Base-by-base conservation (phyloP, 2,329 filamentous ascomycete genomes). In the Fusarium chlamydosporum region DNA sequence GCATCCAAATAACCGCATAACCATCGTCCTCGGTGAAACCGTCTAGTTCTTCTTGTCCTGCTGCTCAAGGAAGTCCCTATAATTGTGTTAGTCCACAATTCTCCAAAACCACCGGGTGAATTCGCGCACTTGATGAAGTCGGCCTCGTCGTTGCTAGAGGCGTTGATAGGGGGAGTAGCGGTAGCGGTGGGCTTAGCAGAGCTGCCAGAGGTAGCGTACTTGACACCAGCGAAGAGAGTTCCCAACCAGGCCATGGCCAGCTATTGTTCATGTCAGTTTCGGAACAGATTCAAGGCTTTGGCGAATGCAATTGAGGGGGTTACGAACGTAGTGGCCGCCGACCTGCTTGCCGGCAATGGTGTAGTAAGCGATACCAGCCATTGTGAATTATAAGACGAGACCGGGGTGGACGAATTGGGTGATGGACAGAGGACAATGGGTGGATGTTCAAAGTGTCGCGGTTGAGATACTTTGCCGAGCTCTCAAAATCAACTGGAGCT, bases 121-220 rank as follows among this genome's bases (percentile, higher is more conserved):
- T 75, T 74, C 70, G 77, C 84, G 82, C 79, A 89, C 87, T 88
- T 87, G 83, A 89, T 88, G 80, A 89, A 89, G 77, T 88, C 85
- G 78, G 84, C 86, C 82, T 89, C 87, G 76, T 88, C 87, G 74
- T 86, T 82, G 80, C 83, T 87, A 53, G 85, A 84, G 63, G 87
- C 87, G 78, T 89, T 88, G 82, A 89, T 87, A 51, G 87, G 87
- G 67, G 87, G 87, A 50, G 84, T 77, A 61, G 83, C 81, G 46
- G 76, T 82, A 42, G 81, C 75, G 62, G 81, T 79, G 48, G 78
- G 72, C 69, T 79, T 79, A 70, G 82, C 82, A 76, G 82, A 83
- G 78, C 82, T 77, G 64, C 86, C 83, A 48, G 80, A 77, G 57
- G 80, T 61, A 55, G 80, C 79, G 38, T 81, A 73, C 77, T 83